Percentiles rank a stretch among this genome's conserved stretches.
These are phyloP conservation scores for Tylopilus felleus DNA, from an alignment of 768 basidiomycete genomes.

Conservation along the genomic window DNA sequence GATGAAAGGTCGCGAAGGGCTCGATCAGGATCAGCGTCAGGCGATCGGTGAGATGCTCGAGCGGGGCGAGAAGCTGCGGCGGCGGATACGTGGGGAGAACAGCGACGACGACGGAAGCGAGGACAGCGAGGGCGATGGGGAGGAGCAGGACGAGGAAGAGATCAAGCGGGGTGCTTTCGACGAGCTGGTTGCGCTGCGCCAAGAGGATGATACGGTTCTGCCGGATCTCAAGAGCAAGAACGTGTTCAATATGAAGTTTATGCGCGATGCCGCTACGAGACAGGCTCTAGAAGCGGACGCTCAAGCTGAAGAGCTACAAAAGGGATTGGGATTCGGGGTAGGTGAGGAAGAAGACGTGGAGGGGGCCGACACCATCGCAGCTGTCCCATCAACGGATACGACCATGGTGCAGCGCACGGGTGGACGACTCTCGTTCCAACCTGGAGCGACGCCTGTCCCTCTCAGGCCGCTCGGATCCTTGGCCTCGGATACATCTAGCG, in stretches of 20 bases:
- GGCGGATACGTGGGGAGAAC: conserved; percentile 69
- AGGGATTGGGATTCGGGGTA: conserved; percentile 55
- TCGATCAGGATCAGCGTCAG: conserved; percentile 56
- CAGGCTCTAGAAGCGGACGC: conserved; percentile 53
- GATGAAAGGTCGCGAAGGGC: conserved; percentile 66
- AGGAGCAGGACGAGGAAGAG: conserved; percentile 37
- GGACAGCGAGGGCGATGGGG: conserved; percentile 39
- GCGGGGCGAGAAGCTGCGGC: conserved; percentile 72
- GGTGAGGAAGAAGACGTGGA: conserved; percentile 31
- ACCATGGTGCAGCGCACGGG: conserved; percentile 54
- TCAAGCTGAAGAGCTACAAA: conserved; percentile 68
- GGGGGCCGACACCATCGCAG: conserved; percentile 25
- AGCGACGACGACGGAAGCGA: conserved; percentile 55
- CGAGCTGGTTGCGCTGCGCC: conserved; percentile 58
- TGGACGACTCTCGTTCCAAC: conserved; percentile 62
- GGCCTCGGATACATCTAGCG: conserved; percentile 61
- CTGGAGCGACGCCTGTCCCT: conserved; percentile 36
- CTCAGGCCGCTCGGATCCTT: conserved; percentile 30
- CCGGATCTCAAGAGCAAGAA: conserved; percentile 49
- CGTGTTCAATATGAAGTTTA: conserved; percentile 96
- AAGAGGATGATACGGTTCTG: conserved; percentile 32
- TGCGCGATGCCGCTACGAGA: conserved; percentile 86
- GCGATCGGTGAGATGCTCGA: conserved; percentile 86
- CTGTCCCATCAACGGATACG: conserved; percentile 29
- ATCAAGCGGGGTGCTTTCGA: conserved; percentile 74